Base-by-base conservation (phyloP, 106 monocot species). In the Allium fistulosum region DNA sequence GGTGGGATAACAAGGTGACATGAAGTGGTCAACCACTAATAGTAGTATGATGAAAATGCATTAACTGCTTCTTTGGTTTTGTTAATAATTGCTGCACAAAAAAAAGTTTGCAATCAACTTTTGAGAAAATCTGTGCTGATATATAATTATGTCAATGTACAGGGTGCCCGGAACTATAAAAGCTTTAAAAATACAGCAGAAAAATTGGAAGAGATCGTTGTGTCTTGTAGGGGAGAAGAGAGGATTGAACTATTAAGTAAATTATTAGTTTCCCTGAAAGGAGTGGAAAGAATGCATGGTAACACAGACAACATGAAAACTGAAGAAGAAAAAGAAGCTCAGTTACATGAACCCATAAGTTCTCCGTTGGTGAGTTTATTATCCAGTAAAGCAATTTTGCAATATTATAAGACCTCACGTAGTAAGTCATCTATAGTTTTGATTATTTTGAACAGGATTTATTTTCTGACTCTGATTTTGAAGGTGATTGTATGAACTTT, bases 401-500 rank as follows among this genome's bases (percentile, higher is more conserved):
- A 67, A 48, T 46, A 49, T 65, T 56, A 69, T 26, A 69, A 8
- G 45, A 56, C 46, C 37, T 26, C 9, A 55, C 51, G 52, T 26
- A 6, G 46, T 4, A 9, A 61, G 37, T 49, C 52, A 65, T 72
- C 73, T 65, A 46, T 62, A 63, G 37, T 17, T 72, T 52, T 65
- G 59, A 10, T 68, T 68, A 0, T 17, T 50, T 60, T 67, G 51
- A 51, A 28, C 65, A 88, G 81, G 74, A 69, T 62, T 52, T 84
- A 50, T 88, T 79, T 71, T 81, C 76, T 79, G 88, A 81, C 74
- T 60, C 84, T 69, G 84, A 88, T 55, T n/a, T 73, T 63, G 88
- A 75, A 70, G 79, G 81, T 65, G 81, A 81, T 64, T 76, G 79
- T n/a, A 64, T 81, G 79, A 88, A 81, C 74, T 88, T 88, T 52